Conservation (phyloP, 2,329 filamentous ascomycete genomes). For the Penicillium sp. region DNA sequence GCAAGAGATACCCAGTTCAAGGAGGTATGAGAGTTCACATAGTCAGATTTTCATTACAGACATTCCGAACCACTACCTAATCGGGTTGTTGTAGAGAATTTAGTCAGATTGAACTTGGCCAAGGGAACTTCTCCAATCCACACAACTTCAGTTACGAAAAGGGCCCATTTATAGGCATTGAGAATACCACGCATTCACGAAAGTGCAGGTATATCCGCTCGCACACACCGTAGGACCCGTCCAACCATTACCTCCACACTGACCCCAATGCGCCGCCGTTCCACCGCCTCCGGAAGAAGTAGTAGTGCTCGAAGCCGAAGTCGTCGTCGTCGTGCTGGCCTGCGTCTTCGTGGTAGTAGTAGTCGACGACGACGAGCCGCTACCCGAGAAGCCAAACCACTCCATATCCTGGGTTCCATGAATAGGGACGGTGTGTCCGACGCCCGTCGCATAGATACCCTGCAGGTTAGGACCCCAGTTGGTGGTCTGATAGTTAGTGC, state of each 20-base stretch:
- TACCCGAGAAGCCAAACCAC: slow-evolving; percentile 2
- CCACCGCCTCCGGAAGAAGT: not conserved
- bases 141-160: not conserved
- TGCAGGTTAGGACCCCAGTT: slow-evolving; percentile 1
- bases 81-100: not conserved
- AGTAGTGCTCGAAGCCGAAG: not conserved
- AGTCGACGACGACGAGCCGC: not conserved
- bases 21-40: no score
- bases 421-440: not conserved
- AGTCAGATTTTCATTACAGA: no score
- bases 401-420: slow-evolving; percentile 1
- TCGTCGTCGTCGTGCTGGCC: not conserved
- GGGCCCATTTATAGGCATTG: not conserved
- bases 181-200: not conserved
- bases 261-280: not conserved
- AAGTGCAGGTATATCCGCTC: not conserved
- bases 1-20: no score
- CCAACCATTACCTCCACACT: slow-evolving; percentile 1
- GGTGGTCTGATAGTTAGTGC: not conserved
- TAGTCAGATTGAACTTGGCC: not conserved
- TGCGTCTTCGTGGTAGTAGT: not conserved
- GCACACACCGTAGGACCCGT: not conserved
- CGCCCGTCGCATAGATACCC: not conserved
- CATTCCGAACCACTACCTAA: no score
- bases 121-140: not conserved